Percentiles rank a stretch among this genome's conserved stretches.
Evolutionary conservation across 1,139 yeast genomes (phyloP).

Genomic region (Kluyveromyces sp.): DNA sequence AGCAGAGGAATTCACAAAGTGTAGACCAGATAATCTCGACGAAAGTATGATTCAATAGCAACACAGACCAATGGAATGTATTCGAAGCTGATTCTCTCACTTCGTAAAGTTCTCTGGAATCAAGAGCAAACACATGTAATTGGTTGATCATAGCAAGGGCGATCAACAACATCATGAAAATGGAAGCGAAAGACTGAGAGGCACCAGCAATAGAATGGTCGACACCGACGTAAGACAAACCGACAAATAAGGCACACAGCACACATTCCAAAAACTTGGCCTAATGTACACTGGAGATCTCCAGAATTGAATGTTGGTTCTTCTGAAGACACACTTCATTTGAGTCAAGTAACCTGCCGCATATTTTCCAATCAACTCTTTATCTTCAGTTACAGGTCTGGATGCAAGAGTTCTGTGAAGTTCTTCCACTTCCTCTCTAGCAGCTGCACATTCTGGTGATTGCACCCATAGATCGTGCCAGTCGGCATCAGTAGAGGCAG

Average conservation of each 20-base stretch:
- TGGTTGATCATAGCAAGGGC: slow-evolving; percentile 51
- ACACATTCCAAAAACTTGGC: slow-evolving; percentile 42
- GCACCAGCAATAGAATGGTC: slow-evolving; percentile 39
- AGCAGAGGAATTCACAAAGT: slow-evolving; percentile 41
- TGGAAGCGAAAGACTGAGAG: slow-evolving; percentile 44
- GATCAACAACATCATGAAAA: slow-evolving; percentile 43
- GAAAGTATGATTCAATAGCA: no score
- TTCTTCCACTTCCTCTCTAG: slow-evolving; percentile 33
- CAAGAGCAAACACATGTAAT: slow-evolving; percentile 47
- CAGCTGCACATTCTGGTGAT: slow-evolving; percentile 35
- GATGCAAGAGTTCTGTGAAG: slow-evolving; percentile 25
- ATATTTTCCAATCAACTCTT: slow-evolving; percentile 28
- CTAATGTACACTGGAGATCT: slow-evolving; percentile 44
- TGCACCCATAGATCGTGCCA: slow-evolving; percentile 44
- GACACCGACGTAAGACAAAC: slow-evolving; percentile 43
- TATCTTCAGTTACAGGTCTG: slow-evolving; percentile 26
- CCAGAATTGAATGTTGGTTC: slow-evolving; percentile 41
- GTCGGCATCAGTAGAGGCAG: slow-evolving; percentile 38
- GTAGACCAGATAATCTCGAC: slow-evolving; percentile 46
- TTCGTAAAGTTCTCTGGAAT: slow-evolving; percentile 46
- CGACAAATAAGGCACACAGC: slow-evolving; percentile 42
- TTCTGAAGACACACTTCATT: slow-evolving; percentile 34
- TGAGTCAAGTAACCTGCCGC: slow-evolving; percentile 36
- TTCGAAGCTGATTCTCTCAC: slow-evolving; percentile 54
- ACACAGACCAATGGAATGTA: slow-evolving; percentile 61